These are phyloP conservation scores for Solanum hybrid DNA, from an alignment of 305 asterid species.

Conservation along the genomic window DNA sequence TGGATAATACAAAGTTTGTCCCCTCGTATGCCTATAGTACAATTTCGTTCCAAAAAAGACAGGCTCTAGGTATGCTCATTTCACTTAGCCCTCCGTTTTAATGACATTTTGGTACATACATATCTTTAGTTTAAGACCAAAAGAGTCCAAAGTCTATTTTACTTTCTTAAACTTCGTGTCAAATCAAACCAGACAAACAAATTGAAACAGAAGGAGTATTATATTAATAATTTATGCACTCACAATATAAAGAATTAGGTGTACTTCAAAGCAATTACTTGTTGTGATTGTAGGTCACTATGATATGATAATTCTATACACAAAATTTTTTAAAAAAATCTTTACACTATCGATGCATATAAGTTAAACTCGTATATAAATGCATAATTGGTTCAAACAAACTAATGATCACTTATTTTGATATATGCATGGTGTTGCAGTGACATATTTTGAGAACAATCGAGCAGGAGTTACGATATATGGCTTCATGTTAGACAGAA, in stretches of 20 bases:
- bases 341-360: neutral
- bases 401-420: neutral
- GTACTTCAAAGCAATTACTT: neutral
- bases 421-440: conserved; percentile 21
- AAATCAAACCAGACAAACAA: neutral
- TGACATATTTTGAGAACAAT: conserved; percentile 67
- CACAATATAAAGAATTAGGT: neutral
- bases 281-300: neutral
- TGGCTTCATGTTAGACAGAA: conserved; percentile 79
- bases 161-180: neutral
- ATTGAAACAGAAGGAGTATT: neutral
- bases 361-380: neutral
- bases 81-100: neutral
- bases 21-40: conserved; percentile 57
- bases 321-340: accelerated
- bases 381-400: neutral
- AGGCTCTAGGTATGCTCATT: conserved; percentile 57
- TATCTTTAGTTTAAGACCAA: neutral
- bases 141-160: neutral
- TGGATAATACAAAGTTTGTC: conserved; percentile 56
- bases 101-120: neutral
- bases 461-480: conserved; percentile 82
- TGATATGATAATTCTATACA: too few species aligned
- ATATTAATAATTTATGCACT: neutral
- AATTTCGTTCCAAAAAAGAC: conserved; percentile 81